Base-by-base conservation (phyloP, 805 yeast genomes). In the Schwanniomyces vanrijiae region DNA sequence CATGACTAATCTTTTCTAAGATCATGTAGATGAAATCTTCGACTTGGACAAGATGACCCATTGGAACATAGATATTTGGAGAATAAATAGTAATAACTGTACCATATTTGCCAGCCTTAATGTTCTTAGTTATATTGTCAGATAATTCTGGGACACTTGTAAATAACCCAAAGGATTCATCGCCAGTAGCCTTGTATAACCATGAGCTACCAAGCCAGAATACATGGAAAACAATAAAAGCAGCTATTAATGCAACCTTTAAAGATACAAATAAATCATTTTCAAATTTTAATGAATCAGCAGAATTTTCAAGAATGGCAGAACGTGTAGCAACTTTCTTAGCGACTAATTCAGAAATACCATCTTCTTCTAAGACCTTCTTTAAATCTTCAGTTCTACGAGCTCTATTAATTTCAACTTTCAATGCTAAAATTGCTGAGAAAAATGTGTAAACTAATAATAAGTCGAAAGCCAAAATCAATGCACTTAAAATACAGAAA, bases 301-400 rank as follows among this genome's bases (percentile, higher is more conserved):
- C 50, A 19, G 74, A 66, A 52, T 72, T 68, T 45, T 53, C 78
- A 55, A 52, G 65, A 48, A 62, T 72, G 37, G 60, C 60, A 28
- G 70, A 58, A 39, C 61, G 68, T 14, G 84, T 82, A 29, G 90
- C 91, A 33, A 82, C 77, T 53, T 81, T 83, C 9, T 65, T 64
- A 7, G 97, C 97, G 28, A 87, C 86, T 40, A 73, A 65, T 34
- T 82, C 81, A 38, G 87, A 78, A 28, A 92, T 80, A 21, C 99
- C 98, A 60, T 92, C 99, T 64, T 92, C 99, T 71, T 91, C 94
- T 53, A 92, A 75, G 24, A 88, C 90, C 52, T 81, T 83, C 61
- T 86, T 84, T 61, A 90, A 79, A 46, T 82, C 81, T 49, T 88
- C 83, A 40, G 90, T 86, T 54, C 89, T 82, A 66, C 91, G 89